Conservation (phyloP, 768 basidiomycete genomes). For the Cystobasidium ongulense region DNA sequence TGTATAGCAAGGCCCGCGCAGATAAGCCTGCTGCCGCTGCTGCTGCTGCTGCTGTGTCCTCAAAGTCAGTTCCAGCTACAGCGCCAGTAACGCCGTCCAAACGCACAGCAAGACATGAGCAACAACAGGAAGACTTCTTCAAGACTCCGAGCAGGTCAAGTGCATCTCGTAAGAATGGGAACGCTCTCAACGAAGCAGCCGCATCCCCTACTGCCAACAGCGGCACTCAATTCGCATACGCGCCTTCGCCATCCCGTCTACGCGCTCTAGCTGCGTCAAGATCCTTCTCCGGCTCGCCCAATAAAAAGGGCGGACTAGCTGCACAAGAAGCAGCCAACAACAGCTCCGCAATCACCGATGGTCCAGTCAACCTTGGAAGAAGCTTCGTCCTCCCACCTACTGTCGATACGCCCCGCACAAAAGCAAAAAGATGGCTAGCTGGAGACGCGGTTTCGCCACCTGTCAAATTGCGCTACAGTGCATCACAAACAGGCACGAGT, state of each 20-base stretch:
- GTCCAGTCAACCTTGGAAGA: not conserved
- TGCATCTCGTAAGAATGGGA: not conserved
- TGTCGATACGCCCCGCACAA: constrained; percentile 31
- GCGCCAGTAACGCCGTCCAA: not conserved
- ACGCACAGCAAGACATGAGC: not conserved
- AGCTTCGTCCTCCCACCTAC: not conserved
- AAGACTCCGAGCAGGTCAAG: constrained; percentile 37
- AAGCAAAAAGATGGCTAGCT: constrained; percentile 28
- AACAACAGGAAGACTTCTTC: constrained; percentile 24
- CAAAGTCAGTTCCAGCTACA: not conserved
- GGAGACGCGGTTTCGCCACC: constrained; percentile 10
- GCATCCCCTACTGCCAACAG: not conserved
- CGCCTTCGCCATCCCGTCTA: constrained; percentile 40
- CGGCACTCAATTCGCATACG: constrained; percentile 34
- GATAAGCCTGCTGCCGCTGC: not conserved
- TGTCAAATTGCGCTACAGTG: not conserved
- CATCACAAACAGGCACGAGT: not conserved
- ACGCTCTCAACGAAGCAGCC: not conserved
- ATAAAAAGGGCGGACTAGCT: constrained; percentile 17
- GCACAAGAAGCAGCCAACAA: not conserved
- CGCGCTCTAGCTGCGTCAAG: constrained; percentile 38
- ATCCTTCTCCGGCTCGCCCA: constrained; percentile 35
- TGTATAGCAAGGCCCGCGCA: constrained; percentile 33
- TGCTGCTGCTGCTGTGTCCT: not conserved
- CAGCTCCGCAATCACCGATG: not conserved